Base-by-base conservation (phyloP, 2,329 filamentous ascomycete species). In the Trichothecium sympodiale region DNA sequence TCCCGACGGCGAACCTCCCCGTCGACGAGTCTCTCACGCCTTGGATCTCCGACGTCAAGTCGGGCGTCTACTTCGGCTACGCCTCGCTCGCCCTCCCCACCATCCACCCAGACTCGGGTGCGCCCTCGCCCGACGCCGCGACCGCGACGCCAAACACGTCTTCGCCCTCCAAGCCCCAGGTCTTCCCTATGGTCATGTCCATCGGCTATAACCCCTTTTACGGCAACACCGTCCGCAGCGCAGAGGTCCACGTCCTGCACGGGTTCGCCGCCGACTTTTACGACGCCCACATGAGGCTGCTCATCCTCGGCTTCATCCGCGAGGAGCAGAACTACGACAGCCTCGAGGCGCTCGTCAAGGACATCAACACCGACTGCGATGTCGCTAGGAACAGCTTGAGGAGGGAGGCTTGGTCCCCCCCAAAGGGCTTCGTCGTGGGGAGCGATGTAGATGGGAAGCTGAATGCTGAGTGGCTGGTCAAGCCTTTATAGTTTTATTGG, bases 191-290 rank as follows among this genome's bases (percentile, higher is more conserved):
- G 72, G 87, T 94, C 45, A 83, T 95, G 80, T 85, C 78, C 41
- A 89, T 95, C 46, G 91, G 91, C 31, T 96, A 88, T 72, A 98
- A 96, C 60, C 91, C 91, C 0, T 96, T 88, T 62, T 98, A 94
- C 71, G 87, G 88, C 56, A 96, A 98, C 68, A 79, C 72, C 4
- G 77, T 84, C 32, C 79, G 85, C 42, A 85, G 76, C 43, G 87
- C 91, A 53, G 87, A 94, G 68, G 87, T 94, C 38, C 87, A 94
- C 62, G 74, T 98, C 37, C 72, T 98, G 58, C 79, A 85, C 51
- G 57, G 67, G 30, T 94, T 95, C 55, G 57, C 61, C 2, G 63
- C 68, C 28, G 87, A 96, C 54, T 98, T 98, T 56, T 96, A 96
- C 61, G 83, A 74, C 42, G 73, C 71, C 5, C 74, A 77, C 46